Conservation (phyloP, 2,329 filamentous ascomycete species). For the Scedosporium minutisporum region DNA sequence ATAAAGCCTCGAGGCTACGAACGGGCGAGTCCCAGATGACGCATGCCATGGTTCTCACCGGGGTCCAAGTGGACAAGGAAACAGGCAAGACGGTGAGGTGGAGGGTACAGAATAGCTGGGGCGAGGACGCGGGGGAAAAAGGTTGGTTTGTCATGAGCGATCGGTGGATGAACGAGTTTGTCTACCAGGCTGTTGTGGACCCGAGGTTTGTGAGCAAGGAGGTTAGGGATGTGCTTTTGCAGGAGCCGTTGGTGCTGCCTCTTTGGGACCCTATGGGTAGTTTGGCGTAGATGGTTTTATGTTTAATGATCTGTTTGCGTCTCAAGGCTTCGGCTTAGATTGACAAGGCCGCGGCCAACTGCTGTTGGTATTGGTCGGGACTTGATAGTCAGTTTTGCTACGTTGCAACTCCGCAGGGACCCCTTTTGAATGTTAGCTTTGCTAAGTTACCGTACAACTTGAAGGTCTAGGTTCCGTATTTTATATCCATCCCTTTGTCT, state of each 20-base stretch:
- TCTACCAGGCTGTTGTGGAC: conserved; percentile 80
- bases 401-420: no score
- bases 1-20: conserved; percentile 64
- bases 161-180: conserved; percentile 68
- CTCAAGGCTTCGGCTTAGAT: no score
- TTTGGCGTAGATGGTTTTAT: conserved; percentile 40
- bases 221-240: conserved; percentile 59
- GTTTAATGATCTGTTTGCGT: no score
- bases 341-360: no score
- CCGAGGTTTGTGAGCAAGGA: conserved; percentile 55
- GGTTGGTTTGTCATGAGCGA: conserved; percentile 91
- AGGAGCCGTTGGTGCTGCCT: conserved; percentile 61
- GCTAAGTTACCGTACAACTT: no score
- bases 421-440: no score
- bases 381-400: no score
- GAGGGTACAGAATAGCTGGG: conserved; percentile 86
- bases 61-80: conserved; percentile 63
- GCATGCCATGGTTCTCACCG: conserved; percentile 86
- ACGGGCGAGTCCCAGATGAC: conserved; percentile 78
- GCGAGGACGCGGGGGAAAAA: conserved; percentile 55
- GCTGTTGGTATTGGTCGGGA: no score
- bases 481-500: no score
- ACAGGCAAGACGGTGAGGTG: conserved; percentile 59
- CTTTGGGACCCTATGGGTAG: conserved; percentile 77
- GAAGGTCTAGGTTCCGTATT: no score